These are phyloP conservation scores for Raphanus raphanistrum DNA, from an alignment of 345 rosid species.

Conservation along the genomic window DNA sequence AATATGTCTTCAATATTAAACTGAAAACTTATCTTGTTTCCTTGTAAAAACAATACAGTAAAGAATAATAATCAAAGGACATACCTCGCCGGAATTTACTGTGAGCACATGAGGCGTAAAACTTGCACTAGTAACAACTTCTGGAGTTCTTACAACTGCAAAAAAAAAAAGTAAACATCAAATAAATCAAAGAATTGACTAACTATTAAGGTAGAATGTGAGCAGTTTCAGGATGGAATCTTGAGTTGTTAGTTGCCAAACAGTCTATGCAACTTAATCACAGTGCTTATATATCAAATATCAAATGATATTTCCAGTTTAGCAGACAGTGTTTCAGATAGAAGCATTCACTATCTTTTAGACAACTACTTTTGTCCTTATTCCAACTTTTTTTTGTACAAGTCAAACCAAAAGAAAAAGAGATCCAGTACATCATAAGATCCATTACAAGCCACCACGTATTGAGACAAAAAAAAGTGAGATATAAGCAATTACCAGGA, in stretches of 20 bases:
- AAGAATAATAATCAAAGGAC: conserved; percentile 9
- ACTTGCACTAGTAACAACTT: conserved; percentile 65
- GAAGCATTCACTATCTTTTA: not conserved
- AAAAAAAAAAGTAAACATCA: not conserved
- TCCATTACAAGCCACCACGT: conserved; percentile 18
- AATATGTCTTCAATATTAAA: not conserved
- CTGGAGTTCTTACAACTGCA: conserved; percentile 55
- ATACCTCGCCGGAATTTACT: conserved; percentile 91
- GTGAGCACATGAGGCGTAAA: conserved; percentile 85
- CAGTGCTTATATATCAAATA: not conserved
- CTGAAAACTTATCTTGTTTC: not conserved
- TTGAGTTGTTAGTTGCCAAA: conserved; percentile 3
- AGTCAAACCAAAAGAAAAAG: conserved; percentile 26
- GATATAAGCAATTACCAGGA: conserved; percentile 48
- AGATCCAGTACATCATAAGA: conserved; percentile 18
- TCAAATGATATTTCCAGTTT: not conserved
- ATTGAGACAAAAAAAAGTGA: not conserved
- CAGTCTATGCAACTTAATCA: conserved; percentile 9
- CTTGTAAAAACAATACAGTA: not conserved
- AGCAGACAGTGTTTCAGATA: not conserved
- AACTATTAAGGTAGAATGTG: not conserved
- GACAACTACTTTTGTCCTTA: conserved; percentile 22
- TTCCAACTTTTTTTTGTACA: conserved; percentile 1
- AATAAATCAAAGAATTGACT: not conserved
- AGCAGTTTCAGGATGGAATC: too few species aligned